Evolutionary conservation across 352 stramenopile genomes (phyloP), one percentile per base, ranked within the genome.

Genomic region (Halophytophthora batemanensis): DNA sequence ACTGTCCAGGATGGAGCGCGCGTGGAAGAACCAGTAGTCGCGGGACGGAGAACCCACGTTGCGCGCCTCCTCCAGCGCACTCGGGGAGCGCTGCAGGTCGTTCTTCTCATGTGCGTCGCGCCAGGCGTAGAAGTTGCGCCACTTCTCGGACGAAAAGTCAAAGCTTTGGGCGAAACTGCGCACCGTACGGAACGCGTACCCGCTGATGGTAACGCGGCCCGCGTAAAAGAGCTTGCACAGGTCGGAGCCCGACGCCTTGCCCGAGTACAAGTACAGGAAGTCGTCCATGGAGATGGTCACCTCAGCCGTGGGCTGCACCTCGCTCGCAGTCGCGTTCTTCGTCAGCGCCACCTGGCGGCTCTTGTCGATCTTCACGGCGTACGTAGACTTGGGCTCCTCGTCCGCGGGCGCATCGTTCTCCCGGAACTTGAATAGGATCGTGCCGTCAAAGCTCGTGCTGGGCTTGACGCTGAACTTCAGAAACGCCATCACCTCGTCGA

Each of bases 401-500:
- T n/a, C n/a, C n/a, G n/a, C n/a, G n/a, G 45, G 31, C 19, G 49
- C 66, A 14, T 74, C 54, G 21, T 62, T 46, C 49, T 70, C 71
- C 43, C 76, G 75, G 49, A 95, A 95, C 58, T 87, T 89, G 68
- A 95, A 95, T 33, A 90, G 60, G 56, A 95, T 93, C 47, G 77
- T 87, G 49, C 84, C 84, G 25, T 71, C 58, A 49, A 93, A 95
- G 43, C 56, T 77, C 33, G 80, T 74, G 56, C 60, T 74, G 4
- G 60, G 45, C 72, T 95, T 93, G 54, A 95, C 71, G 39, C 80
- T 91, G 50, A 88, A 95, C 46, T 74, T 71, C 54, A 95, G 61
- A 53, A 92, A 95, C 41, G 88, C 72, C 84, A 95, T 95, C 23
- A 95, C 74, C 36, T 95, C 84, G 49, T 90, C 84, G 50, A 95